A percentile compares a stretch with the other conserved stretches of the same genome.
Evolutionary conservation across 108 stramenopile genomes (phyloP).

Genomic region (Skeletonema grethae): DNA sequence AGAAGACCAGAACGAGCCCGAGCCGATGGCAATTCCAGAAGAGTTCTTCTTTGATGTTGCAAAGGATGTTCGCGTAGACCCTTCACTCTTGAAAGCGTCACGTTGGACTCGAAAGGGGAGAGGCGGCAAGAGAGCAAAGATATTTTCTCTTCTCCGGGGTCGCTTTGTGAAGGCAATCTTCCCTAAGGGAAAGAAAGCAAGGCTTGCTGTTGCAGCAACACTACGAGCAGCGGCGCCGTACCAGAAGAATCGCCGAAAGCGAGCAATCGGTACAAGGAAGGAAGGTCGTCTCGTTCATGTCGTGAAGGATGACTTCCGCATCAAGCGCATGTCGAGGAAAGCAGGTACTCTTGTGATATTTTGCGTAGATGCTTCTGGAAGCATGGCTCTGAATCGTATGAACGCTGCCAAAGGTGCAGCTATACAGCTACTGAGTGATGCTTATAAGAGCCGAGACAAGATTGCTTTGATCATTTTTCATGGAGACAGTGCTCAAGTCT

Average conservation of each 20-base stretch:
- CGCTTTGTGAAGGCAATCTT: constrained; percentile 75
- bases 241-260: constrained; percentile 54
- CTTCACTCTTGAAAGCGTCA: constrained; percentile 60
- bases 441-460: constrained; percentile 78
- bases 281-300: constrained; percentile 57
- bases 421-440: constrained; percentile 63
- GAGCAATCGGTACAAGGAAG: constrained; percentile 45
- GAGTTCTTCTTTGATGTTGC: constrained; percentile 77
- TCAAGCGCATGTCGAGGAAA: constrained; percentile 75
- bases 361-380: constrained; percentile 77
- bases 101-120: constrained; percentile 62
- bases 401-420: constrained; percentile 83
- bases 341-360: constrained; percentile 82
- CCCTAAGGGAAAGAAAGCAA: constrained; percentile 57
- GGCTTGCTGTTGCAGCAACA: constrained; percentile 74
- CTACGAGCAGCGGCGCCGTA: constrained; percentile 76
- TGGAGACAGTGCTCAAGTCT: constrained; percentile 69
- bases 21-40: constrained; percentile 43
- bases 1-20: constrained; percentile 45
- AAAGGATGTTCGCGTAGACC: constrained; percentile 56
- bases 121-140: constrained; percentile 66
- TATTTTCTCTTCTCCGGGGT: no score
- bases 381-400: constrained; percentile 86
- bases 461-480: constrained; percentile 79
- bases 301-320: constrained; percentile 60